Evolutionary conservation across 805 yeast species (phyloP).

Genomic region (Candida taoyuanica): DNA sequence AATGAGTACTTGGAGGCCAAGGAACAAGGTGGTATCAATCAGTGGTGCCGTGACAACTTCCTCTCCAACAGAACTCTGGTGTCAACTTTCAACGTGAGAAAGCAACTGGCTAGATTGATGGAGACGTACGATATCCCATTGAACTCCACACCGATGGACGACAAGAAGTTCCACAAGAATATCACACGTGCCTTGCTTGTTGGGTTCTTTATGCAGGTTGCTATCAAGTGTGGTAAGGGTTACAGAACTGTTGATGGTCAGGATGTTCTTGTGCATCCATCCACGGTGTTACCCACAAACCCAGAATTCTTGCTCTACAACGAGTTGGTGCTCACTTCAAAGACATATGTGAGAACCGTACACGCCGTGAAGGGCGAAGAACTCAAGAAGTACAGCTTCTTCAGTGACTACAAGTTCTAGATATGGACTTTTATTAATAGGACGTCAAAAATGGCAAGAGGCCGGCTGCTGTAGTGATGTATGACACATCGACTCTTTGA

Average conservation of each 20-base stretch:
- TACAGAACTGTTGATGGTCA: slow-evolving; percentile 93
- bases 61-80: slow-evolving; percentile 77
- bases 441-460: too few species aligned
- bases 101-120: slow-evolving; percentile 81
- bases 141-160: slow-evolving; percentile 61
- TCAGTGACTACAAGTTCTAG: slow-evolving; percentile 28
- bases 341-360: slow-evolving; percentile 92
- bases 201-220: slow-evolving; percentile 99
- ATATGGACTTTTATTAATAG: not conserved
- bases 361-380: slow-evolving; percentile 89
- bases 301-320: slow-evolving; percentile 93
- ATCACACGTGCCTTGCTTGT: slow-evolving; percentile 80
- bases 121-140: slow-evolving; percentile 71
- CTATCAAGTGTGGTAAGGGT: slow-evolving; percentile 87
- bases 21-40: slow-evolving; percentile 59
- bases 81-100: slow-evolving; percentile 82
- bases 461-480: too few species aligned
- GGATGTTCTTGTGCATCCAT: slow-evolving; percentile 91
- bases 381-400: slow-evolving; percentile 26
- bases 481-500: too few species aligned
- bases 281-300: slow-evolving; percentile 82
- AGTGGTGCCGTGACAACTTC: slow-evolving; percentile 92
- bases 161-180: slow-evolving; percentile 66
- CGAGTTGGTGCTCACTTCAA: slow-evolving; percentile 90
- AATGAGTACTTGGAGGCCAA: slow-evolving; percentile 78